Conservation (phyloP, 768 basidiomycete genomes). For the Hydnum rufescens region DNA sequence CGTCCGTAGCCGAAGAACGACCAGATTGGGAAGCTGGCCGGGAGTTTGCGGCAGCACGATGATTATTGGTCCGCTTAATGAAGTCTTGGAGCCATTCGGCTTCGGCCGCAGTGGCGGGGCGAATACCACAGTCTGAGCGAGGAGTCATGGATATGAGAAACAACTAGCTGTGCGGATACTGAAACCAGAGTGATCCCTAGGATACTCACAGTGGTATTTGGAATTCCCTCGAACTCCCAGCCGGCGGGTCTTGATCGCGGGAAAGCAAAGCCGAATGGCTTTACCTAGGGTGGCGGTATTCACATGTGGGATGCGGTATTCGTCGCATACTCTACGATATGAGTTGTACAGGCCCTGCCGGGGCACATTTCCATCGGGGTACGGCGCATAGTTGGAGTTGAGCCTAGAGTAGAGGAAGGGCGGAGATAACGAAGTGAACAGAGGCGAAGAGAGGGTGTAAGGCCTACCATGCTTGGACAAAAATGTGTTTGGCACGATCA, state of each 20-base stretch:
- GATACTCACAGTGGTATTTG: conserved; percentile 77
- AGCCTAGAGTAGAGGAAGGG: conserved; percentile 29
- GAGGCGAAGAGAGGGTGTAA: background rate
- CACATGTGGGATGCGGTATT: conserved; percentile 84
- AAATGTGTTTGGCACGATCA: conserved; percentile 80
- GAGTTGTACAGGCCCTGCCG: conserved; percentile 89
- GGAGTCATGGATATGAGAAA: background rate
- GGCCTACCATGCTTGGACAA: conserved; percentile 76
- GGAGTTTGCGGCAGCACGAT: background rate
- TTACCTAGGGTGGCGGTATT: conserved; percentile 93
- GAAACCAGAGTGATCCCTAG: background rate
- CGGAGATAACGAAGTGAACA: conserved; percentile 2
- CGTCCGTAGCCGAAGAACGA: background rate
- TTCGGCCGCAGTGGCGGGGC: conserved; percentile 77
- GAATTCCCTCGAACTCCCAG: conserved; percentile 85
- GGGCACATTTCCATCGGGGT: conserved; percentile 83
- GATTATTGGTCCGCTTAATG: conserved; percentile 75
- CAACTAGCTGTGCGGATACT: background rate
- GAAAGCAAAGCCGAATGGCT: conserved; percentile 82
- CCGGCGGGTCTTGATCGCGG: conserved; percentile 85
- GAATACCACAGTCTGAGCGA: conserved; percentile 65
- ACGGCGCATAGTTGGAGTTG: conserved; percentile 75
- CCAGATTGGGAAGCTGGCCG: background rate
- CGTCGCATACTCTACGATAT: conserved; percentile 76
- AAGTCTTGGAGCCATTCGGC: conserved; percentile 86